Conservation (phyloP, 2,329 filamentous ascomycete genomes). For the Pseudogymnoascus sp. region DNA sequence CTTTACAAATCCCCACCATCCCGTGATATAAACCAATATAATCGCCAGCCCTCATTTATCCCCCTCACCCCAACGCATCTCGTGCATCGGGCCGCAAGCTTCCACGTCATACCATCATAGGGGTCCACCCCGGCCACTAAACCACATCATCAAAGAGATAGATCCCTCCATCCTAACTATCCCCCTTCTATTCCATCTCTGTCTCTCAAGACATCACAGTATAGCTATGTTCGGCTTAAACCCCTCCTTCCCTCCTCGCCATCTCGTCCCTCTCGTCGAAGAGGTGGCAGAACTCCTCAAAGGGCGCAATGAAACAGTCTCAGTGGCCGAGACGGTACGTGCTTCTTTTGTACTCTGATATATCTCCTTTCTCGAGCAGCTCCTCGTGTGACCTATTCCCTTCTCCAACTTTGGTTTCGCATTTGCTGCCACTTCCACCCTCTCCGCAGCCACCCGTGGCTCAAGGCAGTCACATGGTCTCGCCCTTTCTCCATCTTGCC, state of each 20-base stretch:
- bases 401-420: not conserved
- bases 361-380: not conserved
- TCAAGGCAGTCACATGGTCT: not conserved
- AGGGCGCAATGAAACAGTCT: conserved; percentile 48
- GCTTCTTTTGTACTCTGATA: conserved; percentile 10
- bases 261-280: conserved; percentile 19
- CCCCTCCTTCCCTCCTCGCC: not conserved
- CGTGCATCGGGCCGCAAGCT: conserved; percentile 3
- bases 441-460: not conserved
- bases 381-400: not conserved
- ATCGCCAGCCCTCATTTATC: not conserved
- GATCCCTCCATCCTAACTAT: not conserved
- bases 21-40: conserved; percentile 4
- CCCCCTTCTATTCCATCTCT: not conserved
- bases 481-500: not conserved
- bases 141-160: not conserved
- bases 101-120: not conserved
- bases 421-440: not conserved
- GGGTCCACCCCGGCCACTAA: not conserved
- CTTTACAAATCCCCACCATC: not conserved
- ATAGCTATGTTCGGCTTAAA: not conserved
- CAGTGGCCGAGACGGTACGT: conserved; percentile 53
- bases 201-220: not conserved
- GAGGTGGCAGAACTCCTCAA: conserved; percentile 49
- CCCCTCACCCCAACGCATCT: not conserved